Evolutionary conservation across 768 basidiomycete species (phyloP).

Genomic region (Tylopilus plumbeoviolaceoides): DNA sequence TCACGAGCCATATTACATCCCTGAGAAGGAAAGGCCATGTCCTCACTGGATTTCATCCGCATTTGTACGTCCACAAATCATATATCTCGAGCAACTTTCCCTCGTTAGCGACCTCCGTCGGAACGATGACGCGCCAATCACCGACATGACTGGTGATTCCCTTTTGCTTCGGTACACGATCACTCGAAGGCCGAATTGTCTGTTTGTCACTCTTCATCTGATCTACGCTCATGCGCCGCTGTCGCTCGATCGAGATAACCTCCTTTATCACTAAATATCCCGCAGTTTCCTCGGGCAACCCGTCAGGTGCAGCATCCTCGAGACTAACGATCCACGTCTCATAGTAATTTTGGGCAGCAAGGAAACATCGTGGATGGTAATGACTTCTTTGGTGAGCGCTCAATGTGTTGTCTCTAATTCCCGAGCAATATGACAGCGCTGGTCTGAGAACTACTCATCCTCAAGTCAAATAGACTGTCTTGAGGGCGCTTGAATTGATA

Average conservation of each 20-base stretch:
- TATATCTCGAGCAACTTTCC: background rate
- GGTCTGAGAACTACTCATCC: background rate
- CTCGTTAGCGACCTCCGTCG: conserved; percentile 11
- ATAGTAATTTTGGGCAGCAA: conserved; percentile 3
- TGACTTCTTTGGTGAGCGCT: background rate
- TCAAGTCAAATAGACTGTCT: background rate
- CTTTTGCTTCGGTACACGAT: background rate
- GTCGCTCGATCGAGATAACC: conserved; percentile 1
- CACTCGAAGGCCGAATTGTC: background rate
- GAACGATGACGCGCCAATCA: conserved; percentile 1
- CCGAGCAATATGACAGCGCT: no score
- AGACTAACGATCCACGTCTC: background rate
- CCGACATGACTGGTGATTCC: background rate
- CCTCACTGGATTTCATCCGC: background rate
- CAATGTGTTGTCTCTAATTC: no score
- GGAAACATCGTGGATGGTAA: background rate
- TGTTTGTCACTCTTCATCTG: background rate
- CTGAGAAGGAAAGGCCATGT: conserved; percentile 5
- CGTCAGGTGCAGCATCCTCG: background rate
- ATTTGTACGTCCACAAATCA: background rate
- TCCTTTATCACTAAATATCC: no score
- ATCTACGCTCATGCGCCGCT: background rate
- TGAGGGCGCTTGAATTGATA: background rate
- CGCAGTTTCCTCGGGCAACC: background rate
- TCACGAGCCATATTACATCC: conserved; percentile 10